Percentiles rank a stretch among this genome's conserved stretches.
These are phyloP conservation scores for Russula compacta DNA, from an alignment of 768 basidiomycete species.

Conservation along the genomic window DNA sequence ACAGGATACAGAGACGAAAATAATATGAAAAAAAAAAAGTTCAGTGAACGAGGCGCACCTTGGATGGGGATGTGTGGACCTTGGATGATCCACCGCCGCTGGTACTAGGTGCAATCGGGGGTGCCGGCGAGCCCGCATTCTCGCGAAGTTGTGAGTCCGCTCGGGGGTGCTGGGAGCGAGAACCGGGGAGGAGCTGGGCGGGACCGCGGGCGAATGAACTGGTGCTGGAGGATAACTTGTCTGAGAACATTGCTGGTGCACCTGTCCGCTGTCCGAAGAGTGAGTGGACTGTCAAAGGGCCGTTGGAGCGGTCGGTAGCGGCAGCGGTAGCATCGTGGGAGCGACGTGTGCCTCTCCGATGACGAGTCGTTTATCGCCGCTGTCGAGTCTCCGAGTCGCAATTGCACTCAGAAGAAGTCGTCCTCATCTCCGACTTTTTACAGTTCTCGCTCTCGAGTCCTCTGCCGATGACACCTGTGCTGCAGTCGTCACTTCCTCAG, in stretches of 20 bases:
- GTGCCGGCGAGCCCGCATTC: conserved; percentile 22
- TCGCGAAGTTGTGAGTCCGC: conserved; percentile 19
- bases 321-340: neutral
- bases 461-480: conserved; percentile 95
- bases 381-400: neutral
- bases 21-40: neutral
- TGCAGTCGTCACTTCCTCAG: conserved; percentile 67
- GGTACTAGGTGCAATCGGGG: conserved; percentile 21
- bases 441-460: conserved; percentile 70
- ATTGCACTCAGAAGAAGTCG: neutral
- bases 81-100: conserved; percentile 24
- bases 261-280: neutral
- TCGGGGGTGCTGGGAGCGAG: conserved; percentile 19
- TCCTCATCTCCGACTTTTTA: conserved; percentile 31
- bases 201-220: conserved; percentile 17
- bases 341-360: neutral
- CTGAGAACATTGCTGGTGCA: conserved; percentile 22
- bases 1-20: neutral
- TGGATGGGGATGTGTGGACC: conserved; percentile 22
- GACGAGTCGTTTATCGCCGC: neutral
- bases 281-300: too few relatives aligned
- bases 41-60: neutral
- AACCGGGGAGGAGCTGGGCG: conserved; percentile 17
- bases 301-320: neutral
- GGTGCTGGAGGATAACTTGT: conserved; percentile 22